Base-by-base conservation (phyloP, 306 rosid species). In the Oxytropis ochrocephala region DNA sequence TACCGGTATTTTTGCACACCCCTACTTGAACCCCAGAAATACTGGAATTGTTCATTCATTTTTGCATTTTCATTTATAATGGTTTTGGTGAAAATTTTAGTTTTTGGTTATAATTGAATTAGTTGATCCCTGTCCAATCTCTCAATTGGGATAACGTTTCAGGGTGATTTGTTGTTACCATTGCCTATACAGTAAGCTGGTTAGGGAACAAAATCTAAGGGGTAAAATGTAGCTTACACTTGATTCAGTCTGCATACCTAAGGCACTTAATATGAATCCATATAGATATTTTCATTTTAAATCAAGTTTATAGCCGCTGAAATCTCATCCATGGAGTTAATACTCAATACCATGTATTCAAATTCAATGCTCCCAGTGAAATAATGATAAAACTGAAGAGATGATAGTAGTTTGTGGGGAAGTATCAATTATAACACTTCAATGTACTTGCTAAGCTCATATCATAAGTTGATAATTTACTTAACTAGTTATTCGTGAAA, bases 311-410 rank as follows among this genome's bases (percentile, higher is more conserved):
- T 69, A 52, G 42, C 52, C 62, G 35, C 60, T 3, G 12, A 75
- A 75, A 47, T 58, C 69, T 38, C 75, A 14, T 6, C 48, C 44
- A 51, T 42, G 27, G 36, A 49, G 55, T 58, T 67, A 46, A 63
- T 42, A 9, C 43, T 7, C 8, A 12, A 54, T 55, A 55, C 17
- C 66, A 61, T 50, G 62, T n/a, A 16, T 47, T 75, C 43, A 55
- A 55, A 24, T 13, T 55, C 62, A 55, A 30, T 12, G 14, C 69
- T 67, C 8, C n/a, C 3, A 18, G 17, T 21, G 54, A 52, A 36
- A 36, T 75, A 2, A 61, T 56, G 27, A 48, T 36, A 12, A 4
- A 54, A n/a, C 12, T 54, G 57, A 57, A 67, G 19, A 36, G 44
- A 52, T 29, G 18, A 3, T 6, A 11, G 43, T 49, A 3, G 41